These are phyloP conservation scores for Xerocomellus amylosporus DNA, from an alignment of 768 basidiomycete genomes.

Conservation along the genomic window DNA sequence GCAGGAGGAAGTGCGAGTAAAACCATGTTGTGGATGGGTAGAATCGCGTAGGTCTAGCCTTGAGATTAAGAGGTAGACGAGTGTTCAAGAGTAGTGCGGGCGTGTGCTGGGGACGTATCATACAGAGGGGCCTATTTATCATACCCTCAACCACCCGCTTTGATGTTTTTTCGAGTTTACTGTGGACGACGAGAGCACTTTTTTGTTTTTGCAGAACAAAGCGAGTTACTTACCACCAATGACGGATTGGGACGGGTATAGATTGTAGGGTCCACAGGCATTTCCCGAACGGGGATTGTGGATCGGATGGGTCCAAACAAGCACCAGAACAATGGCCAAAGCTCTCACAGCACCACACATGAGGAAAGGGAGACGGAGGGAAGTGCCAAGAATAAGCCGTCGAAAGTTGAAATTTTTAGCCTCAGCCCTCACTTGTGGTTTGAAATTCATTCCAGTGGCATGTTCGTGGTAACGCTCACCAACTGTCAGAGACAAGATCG, in stretches of 20 bases:
- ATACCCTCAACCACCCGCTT: neutral
- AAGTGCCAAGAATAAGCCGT: neutral
- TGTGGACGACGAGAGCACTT: constrained; percentile 1
- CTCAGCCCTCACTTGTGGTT: neutral
- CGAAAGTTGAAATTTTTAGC: neutral
- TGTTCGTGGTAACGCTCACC: neutral
- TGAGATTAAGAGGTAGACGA: neutral
- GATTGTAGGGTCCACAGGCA: neutral
- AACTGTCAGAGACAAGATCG: too few relatives aligned
- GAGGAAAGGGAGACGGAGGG: neutral
- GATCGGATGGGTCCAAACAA: constrained; percentile 2
- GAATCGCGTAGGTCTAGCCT: neutral
- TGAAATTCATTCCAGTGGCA: neutral
- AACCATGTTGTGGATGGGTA: constrained; percentile 1
- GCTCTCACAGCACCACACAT: neutral
- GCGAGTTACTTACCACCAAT: neutral
- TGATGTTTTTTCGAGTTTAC: constrained; percentile 1
- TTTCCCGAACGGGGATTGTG: constrained; percentile 2
- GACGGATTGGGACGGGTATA: neutral
- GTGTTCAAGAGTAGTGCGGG: neutral
- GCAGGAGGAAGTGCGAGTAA: constrained; percentile 1
- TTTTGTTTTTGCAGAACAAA: constrained; percentile 11
- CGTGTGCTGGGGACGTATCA: neutral
- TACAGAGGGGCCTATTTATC: constrained; percentile 12
- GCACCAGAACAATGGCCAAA: neutral